Evolutionary conservation across 1,284 basidiomycete genomes (phyloP), one percentile per base, ranked within the genome.

Genomic region (Leccinum griseonigrum): DNA sequence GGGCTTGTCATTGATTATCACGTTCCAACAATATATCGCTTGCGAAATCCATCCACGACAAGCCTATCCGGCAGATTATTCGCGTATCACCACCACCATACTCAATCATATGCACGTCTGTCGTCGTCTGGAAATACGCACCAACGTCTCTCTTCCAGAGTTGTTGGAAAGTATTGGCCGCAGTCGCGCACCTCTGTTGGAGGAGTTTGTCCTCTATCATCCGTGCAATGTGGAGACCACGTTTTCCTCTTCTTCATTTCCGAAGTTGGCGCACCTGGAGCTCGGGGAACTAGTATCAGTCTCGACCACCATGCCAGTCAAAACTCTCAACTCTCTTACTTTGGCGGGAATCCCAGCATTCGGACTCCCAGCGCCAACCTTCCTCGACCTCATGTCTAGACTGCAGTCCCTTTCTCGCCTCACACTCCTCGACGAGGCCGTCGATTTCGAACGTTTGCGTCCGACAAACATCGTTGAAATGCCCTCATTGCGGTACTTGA

Each of bases 21-120:
- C 59, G 52, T 75, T 75, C 58, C 63, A 56, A 51, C 70, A 69
- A 22, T 63, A 74, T 32, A 62, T 66, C 40, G 57, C 65, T 31
- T 72, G 59, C 38, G 66, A 64, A 22, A 29, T 60, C n/a, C 62
- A 69, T 57, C 68, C 63, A 54, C 66, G 60, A 26, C 66, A 63
- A 61, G 52, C 51, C 9, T 60, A 62, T 54, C 62, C 60, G 1
- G 34, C 60, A 52, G 70, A 75, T 36, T 74, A 69, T 52, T 10
- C 22, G 28, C 70, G 68, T 31, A 63, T 71, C 38, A 60, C 58
- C 9, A 34, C 62, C 50, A 72, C 64, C 28, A 73, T 71, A 60
- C 71, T 75, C 55, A 34, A 60, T 4, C 69, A 73, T 46, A 60
- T 71, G 16, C 69, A 71, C 52, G 28, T 66, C 7, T 71, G 70